Conservation (phyloP, 352 stramenopile genomes). For the Phytophthora macrochlamydospora region DNA sequence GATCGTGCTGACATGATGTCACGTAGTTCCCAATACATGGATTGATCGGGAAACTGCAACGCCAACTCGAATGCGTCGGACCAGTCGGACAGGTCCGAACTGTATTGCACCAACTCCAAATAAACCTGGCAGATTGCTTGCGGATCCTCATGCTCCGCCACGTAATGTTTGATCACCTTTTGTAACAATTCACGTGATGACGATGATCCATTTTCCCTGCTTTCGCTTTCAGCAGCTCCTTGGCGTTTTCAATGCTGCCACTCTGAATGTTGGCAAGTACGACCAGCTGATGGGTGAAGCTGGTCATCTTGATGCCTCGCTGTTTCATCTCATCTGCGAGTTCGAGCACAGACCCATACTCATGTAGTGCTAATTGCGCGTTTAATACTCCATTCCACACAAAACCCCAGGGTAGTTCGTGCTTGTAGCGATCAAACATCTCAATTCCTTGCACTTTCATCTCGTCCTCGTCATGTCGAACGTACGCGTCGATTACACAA, state of each 20-base stretch:
- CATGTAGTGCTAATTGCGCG: slow-evolving; percentile 9
- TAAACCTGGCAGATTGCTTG: slow-evolving; percentile 42
- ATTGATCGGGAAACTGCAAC: slow-evolving; percentile 47
- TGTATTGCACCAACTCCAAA: slow-evolving; percentile 67
- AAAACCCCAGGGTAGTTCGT: neutral
- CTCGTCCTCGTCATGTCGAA: slow-evolving; percentile 3
- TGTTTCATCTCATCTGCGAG: slow-evolving; percentile 13
- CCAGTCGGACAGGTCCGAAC: slow-evolving; percentile 54
- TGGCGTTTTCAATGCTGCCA: slow-evolving; percentile 6
- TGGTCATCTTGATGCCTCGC: slow-evolving; percentile 2
- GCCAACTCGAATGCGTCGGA: slow-evolving; percentile 44
- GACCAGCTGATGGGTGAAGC: slow-evolving; percentile 9
- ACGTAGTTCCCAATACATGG: slow-evolving; percentile 68
- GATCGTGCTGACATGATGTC: neutral
- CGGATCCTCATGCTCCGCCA: slow-evolving; percentile 35
- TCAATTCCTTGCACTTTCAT: slow-evolving; percentile 3
- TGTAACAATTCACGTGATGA: slow-evolving; percentile 51
- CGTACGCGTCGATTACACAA: slow-evolving; percentile 7
- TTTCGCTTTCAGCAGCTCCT: slow-evolving; percentile 7
- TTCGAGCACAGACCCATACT: slow-evolving; percentile 4
- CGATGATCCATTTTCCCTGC: slow-evolving; percentile 38
- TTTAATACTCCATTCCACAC: slow-evolving; percentile 14
- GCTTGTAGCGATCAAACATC: slow-evolving; percentile 14
- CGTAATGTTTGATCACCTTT: slow-evolving; percentile 54
- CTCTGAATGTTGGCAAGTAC: slow-evolving; percentile 14